Conservation (phyloP, 345 rosid genomes). For the Trapa incisa region DNA sequence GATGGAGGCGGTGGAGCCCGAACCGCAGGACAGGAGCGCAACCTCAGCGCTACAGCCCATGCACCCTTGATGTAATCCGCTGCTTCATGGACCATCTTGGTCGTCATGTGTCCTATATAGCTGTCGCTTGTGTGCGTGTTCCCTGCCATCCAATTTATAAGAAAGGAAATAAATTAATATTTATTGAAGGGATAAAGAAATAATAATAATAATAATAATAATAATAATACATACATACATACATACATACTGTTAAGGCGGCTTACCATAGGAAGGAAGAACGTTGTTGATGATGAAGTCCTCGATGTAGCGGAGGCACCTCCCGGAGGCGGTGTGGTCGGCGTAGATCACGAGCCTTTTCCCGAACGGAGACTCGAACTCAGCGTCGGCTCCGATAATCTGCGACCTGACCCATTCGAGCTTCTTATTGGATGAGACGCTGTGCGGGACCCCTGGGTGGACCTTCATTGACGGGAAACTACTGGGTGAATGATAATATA, state of each 20-base stretch:
- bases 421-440: constrained; percentile 10
- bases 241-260: neutral
- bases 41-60: constrained; percentile 35
- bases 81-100: constrained; percentile 39
- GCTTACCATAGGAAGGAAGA: constrained; percentile 45
- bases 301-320: constrained; percentile 39
- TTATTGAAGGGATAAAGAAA: too few relatives aligned
- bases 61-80: constrained; percentile 32
- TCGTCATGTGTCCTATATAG: constrained; percentile 36
- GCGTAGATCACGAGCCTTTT: constrained; percentile 33
- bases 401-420: constrained; percentile 43
- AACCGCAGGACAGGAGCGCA: constrained; percentile 43
- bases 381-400: constrained; percentile 24
- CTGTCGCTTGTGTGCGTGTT: constrained; percentile 50
- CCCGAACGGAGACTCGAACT: constrained; percentile 46
- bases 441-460: too few relatives aligned
- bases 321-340: constrained; percentile 53
- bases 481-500: too few relatives aligned
- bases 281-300: constrained; percentile 31
- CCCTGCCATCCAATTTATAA: constrained; percentile 13
- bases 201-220: too few relatives aligned
- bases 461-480: too few relatives aligned
- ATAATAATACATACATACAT: too few relatives aligned
- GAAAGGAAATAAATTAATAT: too few relatives aligned
- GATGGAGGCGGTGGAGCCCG: constrained; percentile 44